A percentile compares a stretch with the other conserved stretches of the same genome.
Evolutionary conservation across 2,329 filamentous ascomycete species (phyloP).

Genomic region (Fusarium hostae): DNA sequence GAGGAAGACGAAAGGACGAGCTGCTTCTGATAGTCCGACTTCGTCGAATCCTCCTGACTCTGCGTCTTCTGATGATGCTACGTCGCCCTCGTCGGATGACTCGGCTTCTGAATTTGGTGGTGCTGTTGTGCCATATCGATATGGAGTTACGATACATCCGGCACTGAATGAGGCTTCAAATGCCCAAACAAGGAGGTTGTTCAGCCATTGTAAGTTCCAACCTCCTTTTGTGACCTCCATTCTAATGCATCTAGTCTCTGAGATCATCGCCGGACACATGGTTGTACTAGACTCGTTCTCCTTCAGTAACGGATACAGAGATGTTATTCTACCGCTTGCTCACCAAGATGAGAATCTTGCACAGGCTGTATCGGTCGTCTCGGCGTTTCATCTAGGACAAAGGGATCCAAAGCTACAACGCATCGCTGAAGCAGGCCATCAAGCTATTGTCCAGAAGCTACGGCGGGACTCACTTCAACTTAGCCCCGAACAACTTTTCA

Average conservation of each 20-base stretch:
- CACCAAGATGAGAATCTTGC: constrained; percentile 50
- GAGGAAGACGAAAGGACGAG: not conserved
- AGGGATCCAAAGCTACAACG: constrained; percentile 46
- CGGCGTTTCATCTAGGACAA: constrained; percentile 52
- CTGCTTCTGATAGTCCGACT: not conserved
- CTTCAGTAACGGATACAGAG: constrained; percentile 51
- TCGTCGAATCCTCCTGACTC: not conserved
- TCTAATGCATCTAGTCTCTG: constrained; percentile 45
- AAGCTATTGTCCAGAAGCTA: constrained; percentile 51
- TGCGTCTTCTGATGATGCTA: constrained; percentile 16
- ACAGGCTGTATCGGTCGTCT: constrained; percentile 52
- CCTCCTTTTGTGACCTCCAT: rapidly evolving
- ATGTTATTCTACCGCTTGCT: constrained; percentile 54
- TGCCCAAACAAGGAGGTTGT: constrained; percentile 49
- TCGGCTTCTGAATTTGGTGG: not conserved
- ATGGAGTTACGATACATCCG: constrained; percentile 21
- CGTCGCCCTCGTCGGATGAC: constrained; percentile 8
- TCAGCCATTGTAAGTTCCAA: constrained; percentile 48
- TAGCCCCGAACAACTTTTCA: constrained; percentile 48
- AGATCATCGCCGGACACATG: constrained; percentile 53
- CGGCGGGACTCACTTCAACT: constrained; percentile 46
- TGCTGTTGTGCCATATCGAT: constrained; percentile 3
- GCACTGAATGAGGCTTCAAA: constrained; percentile 43
- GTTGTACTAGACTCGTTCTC: constrained; percentile 49
- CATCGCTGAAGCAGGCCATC: constrained; percentile 49